These are phyloP conservation scores for Scalesia atractyloides DNA, from an alignment of 129 eudicot genomes.

Conservation along the genomic window DNA sequence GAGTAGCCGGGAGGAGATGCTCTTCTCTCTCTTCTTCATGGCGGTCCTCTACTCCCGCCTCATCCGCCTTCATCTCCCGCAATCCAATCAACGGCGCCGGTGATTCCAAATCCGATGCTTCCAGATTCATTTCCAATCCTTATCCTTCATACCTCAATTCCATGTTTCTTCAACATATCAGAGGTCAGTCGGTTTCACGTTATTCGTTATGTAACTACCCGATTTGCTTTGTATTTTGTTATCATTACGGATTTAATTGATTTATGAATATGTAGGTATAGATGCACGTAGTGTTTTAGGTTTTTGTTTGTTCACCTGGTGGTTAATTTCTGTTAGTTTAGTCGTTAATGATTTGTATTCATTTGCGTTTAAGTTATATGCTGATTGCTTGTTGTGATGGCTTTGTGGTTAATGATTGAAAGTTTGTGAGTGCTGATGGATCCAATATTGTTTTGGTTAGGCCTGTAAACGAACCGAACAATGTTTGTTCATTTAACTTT, in stretches of 20 bases:
- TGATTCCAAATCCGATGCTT: slow-evolving; percentile 35
- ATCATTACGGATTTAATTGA: slow-evolving; percentile 1
- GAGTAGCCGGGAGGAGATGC: slow-evolving; percentile 63
- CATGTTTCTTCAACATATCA: slow-evolving; percentile 37
- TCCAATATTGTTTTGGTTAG: background rate
- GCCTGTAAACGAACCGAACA: no score
- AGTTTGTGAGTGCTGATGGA: background rate
- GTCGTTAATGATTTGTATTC: background rate
- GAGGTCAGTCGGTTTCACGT: slow-evolving; percentile 46
- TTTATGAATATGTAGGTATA: background rate
- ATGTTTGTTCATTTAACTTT: no score
- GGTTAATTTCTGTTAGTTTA: background rate
- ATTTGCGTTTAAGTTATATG: background rate
- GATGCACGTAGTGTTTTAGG: slow-evolving; percentile 3
- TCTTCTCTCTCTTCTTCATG: slow-evolving; percentile 50
- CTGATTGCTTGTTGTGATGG: background rate
- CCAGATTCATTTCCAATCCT: slow-evolving; percentile 37
- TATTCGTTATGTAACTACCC: background rate
- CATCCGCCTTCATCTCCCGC: slow-evolving; percentile 27
- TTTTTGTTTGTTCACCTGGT: background rate
- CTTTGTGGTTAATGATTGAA: slow-evolving; percentile 2
- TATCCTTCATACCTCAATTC: slow-evolving; percentile 29
- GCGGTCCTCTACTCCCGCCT: slow-evolving; percentile 39
- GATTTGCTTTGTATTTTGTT: slow-evolving; percentile 2
- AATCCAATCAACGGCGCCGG: slow-evolving; percentile 38